These are phyloP conservation scores for Nothomitra cinnamomea DNA, from an alignment of 2,329 filamentous ascomycete species.

Conservation along the genomic window DNA sequence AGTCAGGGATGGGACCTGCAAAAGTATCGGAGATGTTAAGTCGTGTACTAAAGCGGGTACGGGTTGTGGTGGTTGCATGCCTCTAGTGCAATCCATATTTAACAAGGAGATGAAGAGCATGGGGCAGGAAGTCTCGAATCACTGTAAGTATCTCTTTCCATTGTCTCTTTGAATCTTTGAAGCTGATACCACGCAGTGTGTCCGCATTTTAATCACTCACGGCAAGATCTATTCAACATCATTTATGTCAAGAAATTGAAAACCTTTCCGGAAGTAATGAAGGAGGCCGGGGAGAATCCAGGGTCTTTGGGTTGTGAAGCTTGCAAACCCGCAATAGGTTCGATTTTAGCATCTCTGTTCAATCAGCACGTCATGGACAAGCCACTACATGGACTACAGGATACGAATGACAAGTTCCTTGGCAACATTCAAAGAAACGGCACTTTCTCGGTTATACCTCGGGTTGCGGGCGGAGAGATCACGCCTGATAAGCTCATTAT, in stretches of 20 bases:
- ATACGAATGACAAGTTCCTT: conserved; percentile 78
- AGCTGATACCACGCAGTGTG: conserved; percentile 34
- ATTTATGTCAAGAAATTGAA: conserved; percentile 64
- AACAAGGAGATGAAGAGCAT: conserved; percentile 73
- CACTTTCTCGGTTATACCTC: conserved; percentile 75
- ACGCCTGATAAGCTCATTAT: conserved; percentile 71
- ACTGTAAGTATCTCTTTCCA: conserved; percentile 24
- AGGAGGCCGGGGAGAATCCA: conserved; percentile 52
- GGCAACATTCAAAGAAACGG: conserved; percentile 86
- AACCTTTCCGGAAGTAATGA: conserved; percentile 62
- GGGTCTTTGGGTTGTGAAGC: conserved; percentile 66
- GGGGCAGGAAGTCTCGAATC: conserved; percentile 75
- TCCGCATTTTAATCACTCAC: conserved; percentile 66
- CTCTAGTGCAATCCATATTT: conserved; percentile 76
- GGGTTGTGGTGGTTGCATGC: conserved; percentile 80
- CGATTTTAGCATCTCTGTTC: conserved; percentile 66
- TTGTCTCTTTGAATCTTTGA: not conserved
- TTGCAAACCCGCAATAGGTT: conserved; percentile 70
- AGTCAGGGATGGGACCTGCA: conserved; percentile 66
- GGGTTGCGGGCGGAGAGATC: conserved; percentile 72
- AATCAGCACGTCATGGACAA: conserved; percentile 69
- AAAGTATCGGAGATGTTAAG: conserved; percentile 67
- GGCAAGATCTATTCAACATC: conserved; percentile 81
- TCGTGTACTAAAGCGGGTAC: conserved; percentile 83
- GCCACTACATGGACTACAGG: conserved; percentile 57